Percentiles rank a stretch among this genome's conserved stretches.
Conservation (phyloP, 2,329 filamentous ascomycete genomes). For the Xylaria polymorpha region DNA sequence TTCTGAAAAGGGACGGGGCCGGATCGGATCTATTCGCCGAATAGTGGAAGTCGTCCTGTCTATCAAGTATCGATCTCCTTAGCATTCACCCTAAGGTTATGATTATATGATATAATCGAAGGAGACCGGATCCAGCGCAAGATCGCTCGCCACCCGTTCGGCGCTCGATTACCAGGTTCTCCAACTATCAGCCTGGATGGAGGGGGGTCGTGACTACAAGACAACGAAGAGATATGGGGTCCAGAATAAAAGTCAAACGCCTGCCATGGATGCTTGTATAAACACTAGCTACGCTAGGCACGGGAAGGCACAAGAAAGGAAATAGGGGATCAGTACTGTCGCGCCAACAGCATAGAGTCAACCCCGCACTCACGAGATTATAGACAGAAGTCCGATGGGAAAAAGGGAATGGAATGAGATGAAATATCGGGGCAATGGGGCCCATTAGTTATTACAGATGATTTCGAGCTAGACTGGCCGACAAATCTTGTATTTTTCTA, state of each 20-base stretch:
- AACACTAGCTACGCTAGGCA: not conserved
- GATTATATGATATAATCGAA: not conserved
- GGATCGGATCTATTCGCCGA: not conserved
- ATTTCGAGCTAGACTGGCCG: not conserved
- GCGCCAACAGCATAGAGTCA: not conserved
- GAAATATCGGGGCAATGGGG: not conserved
- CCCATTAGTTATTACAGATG: not conserved
- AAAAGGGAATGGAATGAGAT: not conserved
- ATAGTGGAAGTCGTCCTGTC: not conserved
- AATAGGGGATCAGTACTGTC: not conserved
- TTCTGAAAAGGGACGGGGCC: conserved; percentile 42
- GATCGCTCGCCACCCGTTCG: not conserved
- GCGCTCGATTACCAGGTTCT: not conserved
- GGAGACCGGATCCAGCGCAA: not conserved
- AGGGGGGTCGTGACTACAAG: not conserved
- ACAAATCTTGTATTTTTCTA: not conserved
- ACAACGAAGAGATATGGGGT: not conserved
- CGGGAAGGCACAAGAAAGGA: not conserved
- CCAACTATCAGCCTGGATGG: not conserved
- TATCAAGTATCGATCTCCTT: not conserved
- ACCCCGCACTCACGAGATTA: not conserved
- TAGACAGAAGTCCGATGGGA: not conserved
- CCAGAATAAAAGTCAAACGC: not conserved
- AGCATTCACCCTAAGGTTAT: not conserved
- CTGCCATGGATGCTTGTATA: not conserved